Evolutionary conservation across 306 rosid genomes (phyloP), one percentile per base, ranked within the genome.

Genomic region (Delonix regia): DNA sequence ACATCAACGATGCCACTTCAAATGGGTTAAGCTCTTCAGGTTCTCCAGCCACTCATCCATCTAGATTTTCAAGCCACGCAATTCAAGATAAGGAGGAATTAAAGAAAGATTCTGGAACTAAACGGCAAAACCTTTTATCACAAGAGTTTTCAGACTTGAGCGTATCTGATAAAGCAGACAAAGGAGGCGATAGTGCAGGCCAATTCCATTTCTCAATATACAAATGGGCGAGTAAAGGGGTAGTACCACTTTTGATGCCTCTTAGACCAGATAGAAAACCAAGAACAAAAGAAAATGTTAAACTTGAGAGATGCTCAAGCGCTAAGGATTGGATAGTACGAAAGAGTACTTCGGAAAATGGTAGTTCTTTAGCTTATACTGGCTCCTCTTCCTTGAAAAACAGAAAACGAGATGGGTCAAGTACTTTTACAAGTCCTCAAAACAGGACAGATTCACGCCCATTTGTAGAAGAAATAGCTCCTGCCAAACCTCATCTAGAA

Each of bases 151-250:
- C 83, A 52, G 72, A 84, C 66, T 47, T 61, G 77, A 66, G 61
- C 48, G 59, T 16, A 48, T 69, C 87, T 61, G 92, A 76, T 52
- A 75, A 85, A 77, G 72, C 52, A 41, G 87, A 78, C 66, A 73
- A 73, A 60, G 83, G 76, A 84, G 61, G 62, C 74, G 85, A 71
- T 64, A 53, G 28, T 36, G 74, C 81, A 57, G 80, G 86, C 38
- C 86, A 79, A 15, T 96, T 96, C 75, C 99, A 96, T 88, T 96
- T 96, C 77, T 96, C 99, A 16, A 96, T 96, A 75, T 93, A 96
- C 77, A 96, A 85, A 84, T 96, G 99, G 99, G 98, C 93, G 56
- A 84, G 93, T 88, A 91, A 93, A 86, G 97, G 91, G 71, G 86
- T 88, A 5, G 34, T 66, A 67, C 93, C 96, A 52, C 72, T 89